A percentile compares a stretch with the other conserved stretches of the same genome.
phyloP scores from a whole-genome alignment of 176 grass and related monocot species.

The Rhynchospora tenuis region DNA sequence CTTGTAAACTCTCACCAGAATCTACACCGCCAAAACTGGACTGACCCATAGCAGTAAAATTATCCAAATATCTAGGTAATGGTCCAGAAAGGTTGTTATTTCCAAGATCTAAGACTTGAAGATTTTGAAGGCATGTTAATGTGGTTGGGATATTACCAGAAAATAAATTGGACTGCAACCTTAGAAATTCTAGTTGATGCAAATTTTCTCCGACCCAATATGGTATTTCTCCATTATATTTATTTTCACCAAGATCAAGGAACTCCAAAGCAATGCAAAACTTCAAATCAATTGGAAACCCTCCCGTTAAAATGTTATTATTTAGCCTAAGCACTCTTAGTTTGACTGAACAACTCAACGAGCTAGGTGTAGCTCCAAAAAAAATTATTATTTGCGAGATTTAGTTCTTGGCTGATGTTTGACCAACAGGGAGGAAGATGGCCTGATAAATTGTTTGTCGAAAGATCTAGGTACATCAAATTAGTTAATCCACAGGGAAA shows the following conservation, averaged over 20 bases:
- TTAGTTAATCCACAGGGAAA: constrained; percentile 19
- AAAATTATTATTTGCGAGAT: constrained; percentile 11
- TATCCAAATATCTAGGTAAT: constrained; percentile 4
- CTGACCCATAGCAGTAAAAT: not conserved
- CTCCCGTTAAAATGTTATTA: constrained; percentile 27
- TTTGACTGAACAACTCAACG: not conserved
- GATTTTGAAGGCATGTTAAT: not conserved
- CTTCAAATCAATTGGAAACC: constrained; percentile 18
- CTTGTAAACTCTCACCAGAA: not conserved
- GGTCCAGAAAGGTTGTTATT: constrained; percentile 27
- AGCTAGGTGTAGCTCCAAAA: not conserved
- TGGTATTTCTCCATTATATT: not conserved
- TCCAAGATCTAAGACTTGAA: constrained; percentile 23
- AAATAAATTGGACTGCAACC: constrained; percentile 29
- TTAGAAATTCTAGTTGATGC: not conserved
- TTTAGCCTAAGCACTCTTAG: not conserved
- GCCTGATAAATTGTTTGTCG: not conserved
- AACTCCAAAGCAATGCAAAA: not conserved
- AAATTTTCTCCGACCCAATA: constrained; percentile 2
- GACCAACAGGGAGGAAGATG: constrained; percentile 1
- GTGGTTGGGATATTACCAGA: constrained; percentile 10
- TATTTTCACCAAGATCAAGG: constrained; percentile 19
- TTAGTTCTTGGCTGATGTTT: not conserved
- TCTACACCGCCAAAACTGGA: accelerated
- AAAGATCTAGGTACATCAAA: not conserved